These are phyloP conservation scores for Suaeda aralocaspica DNA, from an alignment of 148 eudicot species.

Conservation along the genomic window DNA sequence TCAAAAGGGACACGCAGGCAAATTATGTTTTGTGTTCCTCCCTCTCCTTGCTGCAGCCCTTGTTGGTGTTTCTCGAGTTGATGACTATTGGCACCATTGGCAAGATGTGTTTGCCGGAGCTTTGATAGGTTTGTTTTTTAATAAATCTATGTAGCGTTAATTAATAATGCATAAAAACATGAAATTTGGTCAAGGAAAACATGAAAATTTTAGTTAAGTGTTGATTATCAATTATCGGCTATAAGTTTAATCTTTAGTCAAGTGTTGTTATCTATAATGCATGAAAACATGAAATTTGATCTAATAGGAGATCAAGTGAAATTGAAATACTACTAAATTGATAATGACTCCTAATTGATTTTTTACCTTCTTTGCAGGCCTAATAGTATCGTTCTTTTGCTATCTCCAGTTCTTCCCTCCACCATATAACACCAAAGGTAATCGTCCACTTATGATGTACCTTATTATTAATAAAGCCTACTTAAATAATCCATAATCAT, in stretches of 20 bases:
- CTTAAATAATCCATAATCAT: too few relatives aligned
- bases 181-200: too few relatives aligned
- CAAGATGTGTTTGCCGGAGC: slow-evolving; percentile 83
- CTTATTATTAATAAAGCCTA: neutral
- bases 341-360: too few relatives aligned
- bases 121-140: slow-evolving; percentile 50
- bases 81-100: slow-evolving; percentile 98
- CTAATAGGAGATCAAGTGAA: too few relatives aligned
- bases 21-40: slow-evolving; percentile 57
- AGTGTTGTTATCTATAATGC: too few relatives aligned
- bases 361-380: slow-evolving; percentile 37
- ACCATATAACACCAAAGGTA: slow-evolving; percentile 57
- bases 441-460: neutral
- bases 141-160: too few relatives aligned
- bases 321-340: too few relatives aligned
- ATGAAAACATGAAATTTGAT: too few relatives aligned
- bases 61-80: slow-evolving; percentile 85
- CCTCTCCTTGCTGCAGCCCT: slow-evolving; percentile 68
- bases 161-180: too few relatives aligned
- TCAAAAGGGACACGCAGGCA: slow-evolving; percentile 67
- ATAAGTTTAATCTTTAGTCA: too few relatives aligned
- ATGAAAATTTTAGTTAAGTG: too few relatives aligned
- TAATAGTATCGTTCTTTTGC: slow-evolving; percentile 55
- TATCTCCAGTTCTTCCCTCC: slow-evolving; percentile 86
- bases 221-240: too few relatives aligned